Evolutionary conservation across 192 early-diverging fungal species (phyloP).

Genomic region (Coemansia sp.): DNA sequence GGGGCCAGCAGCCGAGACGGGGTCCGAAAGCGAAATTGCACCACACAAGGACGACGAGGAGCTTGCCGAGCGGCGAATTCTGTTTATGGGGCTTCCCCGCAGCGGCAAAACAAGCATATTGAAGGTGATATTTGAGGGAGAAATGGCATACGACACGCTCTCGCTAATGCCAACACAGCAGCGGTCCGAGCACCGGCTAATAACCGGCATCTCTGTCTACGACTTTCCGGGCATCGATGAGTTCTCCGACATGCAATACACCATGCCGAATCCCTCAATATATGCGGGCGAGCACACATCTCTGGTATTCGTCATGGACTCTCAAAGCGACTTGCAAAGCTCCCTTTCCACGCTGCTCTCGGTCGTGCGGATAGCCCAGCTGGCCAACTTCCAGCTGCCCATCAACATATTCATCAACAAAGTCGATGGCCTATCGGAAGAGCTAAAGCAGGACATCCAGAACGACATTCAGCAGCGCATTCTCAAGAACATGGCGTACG

Average conservation of each 20-base stretch:
- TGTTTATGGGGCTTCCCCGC: constrained; percentile 47
- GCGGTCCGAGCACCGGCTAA: constrained; percentile 30
- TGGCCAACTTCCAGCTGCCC: constrained; percentile 76
- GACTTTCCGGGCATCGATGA: constrained; percentile 91
- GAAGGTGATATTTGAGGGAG: constrained; percentile 36
- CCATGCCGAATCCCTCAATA: constrained; percentile 52
- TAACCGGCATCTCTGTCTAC: constrained; percentile 61
- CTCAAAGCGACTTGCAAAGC: constrained; percentile 88
- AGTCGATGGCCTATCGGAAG: constrained; percentile 92
- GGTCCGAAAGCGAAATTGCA: constrained; percentile 13
- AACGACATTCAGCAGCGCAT: constrained; percentile 91
- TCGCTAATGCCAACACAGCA: constrained; percentile 36
- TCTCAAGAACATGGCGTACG: constrained; percentile 78
- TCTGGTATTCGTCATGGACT: constrained; percentile 92
- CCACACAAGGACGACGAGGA: constrained; percentile 13
- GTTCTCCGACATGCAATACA: constrained; percentile 66
- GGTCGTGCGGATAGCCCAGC: constrained; percentile 72
- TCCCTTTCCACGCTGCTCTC: constrained; percentile 70
- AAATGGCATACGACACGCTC: constrained; percentile 31
- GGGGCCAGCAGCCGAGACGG: constrained; percentile 25
- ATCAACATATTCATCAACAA: constrained; percentile 98
- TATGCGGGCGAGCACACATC: constrained; percentile 71
- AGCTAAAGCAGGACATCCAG: constrained; percentile 95
- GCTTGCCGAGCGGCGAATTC: constrained; percentile 43
- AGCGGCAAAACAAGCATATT: constrained; percentile 53